A percentile compares a stretch with the other conserved stretches of the same genome.
Evolutionary conservation across 1,284 basidiomycete species (phyloP).

Genomic region (Papiliotrema flavescens): DNA sequence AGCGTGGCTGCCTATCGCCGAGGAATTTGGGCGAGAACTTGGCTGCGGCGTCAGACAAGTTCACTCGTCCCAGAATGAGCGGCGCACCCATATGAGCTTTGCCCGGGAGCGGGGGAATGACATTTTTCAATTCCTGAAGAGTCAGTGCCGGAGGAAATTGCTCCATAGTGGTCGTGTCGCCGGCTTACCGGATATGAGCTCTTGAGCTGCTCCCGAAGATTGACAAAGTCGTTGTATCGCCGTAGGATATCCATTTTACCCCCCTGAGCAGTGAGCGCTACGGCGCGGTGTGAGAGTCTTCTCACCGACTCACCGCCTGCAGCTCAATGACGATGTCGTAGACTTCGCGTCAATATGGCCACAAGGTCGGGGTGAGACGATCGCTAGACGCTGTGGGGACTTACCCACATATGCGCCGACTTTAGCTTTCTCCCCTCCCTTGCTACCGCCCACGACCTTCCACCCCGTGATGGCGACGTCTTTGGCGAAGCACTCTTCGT

Average conservation of each 20-base stretch:
- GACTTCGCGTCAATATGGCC: slow-evolving; percentile 17
- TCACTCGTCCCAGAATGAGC: not conserved
- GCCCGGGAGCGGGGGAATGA: slow-evolving; percentile 39
- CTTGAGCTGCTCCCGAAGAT: slow-evolving; percentile 26
- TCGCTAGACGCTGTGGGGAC: slow-evolving; percentile 2
- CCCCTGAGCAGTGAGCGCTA: slow-evolving; percentile 13
- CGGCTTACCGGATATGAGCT: slow-evolving; percentile 29
- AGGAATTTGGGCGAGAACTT: slow-evolving; percentile 42
- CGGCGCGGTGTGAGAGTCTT: not conserved
- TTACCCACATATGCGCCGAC: slow-evolving; percentile 46
- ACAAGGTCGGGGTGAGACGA: not conserved
- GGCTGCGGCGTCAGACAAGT: slow-evolving; percentile 13
- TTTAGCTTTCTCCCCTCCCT: slow-evolving; percentile 30
- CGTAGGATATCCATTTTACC: slow-evolving; percentile 31
- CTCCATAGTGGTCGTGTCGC: not conserved
- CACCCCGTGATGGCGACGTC: slow-evolving; percentile 38
- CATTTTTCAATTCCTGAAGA: slow-evolving; percentile 24
- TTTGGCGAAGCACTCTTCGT: slow-evolving; percentile 22
- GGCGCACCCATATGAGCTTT: slow-evolving; percentile 43
- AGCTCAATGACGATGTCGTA: slow-evolving; percentile 42
- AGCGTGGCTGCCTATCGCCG: slow-evolving; percentile 32
- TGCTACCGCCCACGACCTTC: slow-evolving; percentile 40
- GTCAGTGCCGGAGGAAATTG: too few species aligned
- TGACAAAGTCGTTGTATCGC: slow-evolving; percentile 42
- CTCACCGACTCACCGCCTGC: slow-evolving; percentile 15